Base-by-base conservation (phyloP, 2,329 filamentous ascomycete genomes). In the Penicillium oxalicum region DNA sequence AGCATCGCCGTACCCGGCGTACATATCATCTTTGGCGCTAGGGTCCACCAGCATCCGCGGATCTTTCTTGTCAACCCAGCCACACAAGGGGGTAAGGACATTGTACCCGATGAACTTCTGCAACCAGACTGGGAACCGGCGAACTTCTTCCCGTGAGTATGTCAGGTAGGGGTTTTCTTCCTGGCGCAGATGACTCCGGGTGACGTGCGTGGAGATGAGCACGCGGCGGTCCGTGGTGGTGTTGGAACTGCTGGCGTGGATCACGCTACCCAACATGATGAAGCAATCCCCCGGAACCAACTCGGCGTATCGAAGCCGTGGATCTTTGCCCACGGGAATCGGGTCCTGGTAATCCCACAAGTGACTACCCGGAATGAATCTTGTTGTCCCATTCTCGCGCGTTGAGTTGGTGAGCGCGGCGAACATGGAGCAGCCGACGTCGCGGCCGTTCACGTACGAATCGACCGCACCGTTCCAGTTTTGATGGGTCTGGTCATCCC, bases 81-180 rank as follows among this genome's bases (percentile, higher is more conserved):
- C 37, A 7, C 11, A 7, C 8, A 40, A 7, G 11, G 37, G 37
- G 8, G 7, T 40, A 3, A 7, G 9, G 12, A 40, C 12, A 18
- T 5, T 25, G 13, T 40, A 40, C 27, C 37, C 37, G 8, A 40
- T 40, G 18, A 18, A 5, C 4, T 40, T 25, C 37, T 40, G 37
- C 13, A 40, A 8, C 6, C 5, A 7, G 5, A 25, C 12, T 24
- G 37, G 37, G 13, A 8, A 25, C 27, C 37, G 4, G 7, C 12
- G 25, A 4, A 40, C 37, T 8, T 7, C 5, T 7, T 40, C 37
- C 7, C 6, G 11, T 1, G 12, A 24, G 12, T 40, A 25, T 4
- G 37, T 25, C 6, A 72, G 55, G 45, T 64, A 70, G 49, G 70
- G 67, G 39, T 71, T 72, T 55, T 73, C 69, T 49, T 72, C 68